These are phyloP conservation scores for Alternaria brassicicola DNA, from an alignment of 2,329 filamentous ascomycete species.

Conservation along the genomic window DNA sequence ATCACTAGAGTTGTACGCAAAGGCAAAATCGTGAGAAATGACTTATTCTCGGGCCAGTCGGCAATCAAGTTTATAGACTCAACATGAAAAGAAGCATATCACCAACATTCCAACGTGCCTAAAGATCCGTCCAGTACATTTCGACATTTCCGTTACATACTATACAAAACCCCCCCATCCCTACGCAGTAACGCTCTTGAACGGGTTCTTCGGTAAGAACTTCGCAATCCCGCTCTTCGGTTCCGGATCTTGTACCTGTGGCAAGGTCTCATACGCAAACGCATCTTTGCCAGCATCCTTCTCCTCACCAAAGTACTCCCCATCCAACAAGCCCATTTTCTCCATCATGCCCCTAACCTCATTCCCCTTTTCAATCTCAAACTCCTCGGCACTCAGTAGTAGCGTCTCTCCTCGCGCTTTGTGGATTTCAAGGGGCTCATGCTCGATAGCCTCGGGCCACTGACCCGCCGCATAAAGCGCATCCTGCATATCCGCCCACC, in stretches of 20 bases:
- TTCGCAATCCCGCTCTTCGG: constrained; percentile 6
- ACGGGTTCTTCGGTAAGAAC: constrained; percentile 26
- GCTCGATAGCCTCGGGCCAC: constrained; percentile 32
- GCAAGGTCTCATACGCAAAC: background rate
- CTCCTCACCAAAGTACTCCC: background rate
- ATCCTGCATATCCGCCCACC: constrained; percentile 45
- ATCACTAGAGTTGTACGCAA: too few relatives aligned
- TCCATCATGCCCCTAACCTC: constrained; percentile 26
- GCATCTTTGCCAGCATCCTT: background rate
- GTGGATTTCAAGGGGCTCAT: constrained; percentile 29
- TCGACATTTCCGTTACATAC: constrained; percentile 2
- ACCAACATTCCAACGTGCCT: too few relatives aligned
- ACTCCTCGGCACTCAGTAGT: constrained; percentile 28
- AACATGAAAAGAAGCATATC: too few relatives aligned
- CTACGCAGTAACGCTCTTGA: constrained; percentile 24
- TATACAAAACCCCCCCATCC: background rate
- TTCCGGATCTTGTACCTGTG: constrained; percentile 1
- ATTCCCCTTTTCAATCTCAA: constrained; percentile 19
- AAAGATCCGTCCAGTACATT: background rate
- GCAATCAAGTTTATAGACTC: too few relatives aligned
- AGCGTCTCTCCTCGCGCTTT: constrained; percentile 13
- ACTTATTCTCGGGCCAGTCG: too few relatives aligned
- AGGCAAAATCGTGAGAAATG: too few relatives aligned
- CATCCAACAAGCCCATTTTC: constrained; percentile 7
- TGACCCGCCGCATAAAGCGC: constrained; percentile 32